These are phyloP conservation scores for Macrophomina tecta DNA, from an alignment of 2,329 filamentous ascomycete genomes.

Conservation along the genomic window DNA sequence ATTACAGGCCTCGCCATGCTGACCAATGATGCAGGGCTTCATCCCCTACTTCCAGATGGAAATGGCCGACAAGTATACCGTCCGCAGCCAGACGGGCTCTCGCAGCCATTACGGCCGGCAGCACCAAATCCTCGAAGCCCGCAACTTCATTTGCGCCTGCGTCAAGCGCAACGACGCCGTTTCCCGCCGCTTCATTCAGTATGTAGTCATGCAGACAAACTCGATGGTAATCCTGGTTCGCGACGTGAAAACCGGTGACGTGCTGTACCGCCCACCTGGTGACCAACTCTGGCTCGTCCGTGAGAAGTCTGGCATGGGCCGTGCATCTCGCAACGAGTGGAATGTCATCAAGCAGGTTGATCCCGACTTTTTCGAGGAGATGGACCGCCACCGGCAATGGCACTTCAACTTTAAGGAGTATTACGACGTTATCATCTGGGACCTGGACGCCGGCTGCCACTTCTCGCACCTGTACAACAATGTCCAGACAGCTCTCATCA, in stretches of 20 bases:
- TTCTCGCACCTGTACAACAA: conserved; percentile 40
- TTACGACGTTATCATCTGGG: conserved; percentile 53
- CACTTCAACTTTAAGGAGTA: conserved; percentile 51
- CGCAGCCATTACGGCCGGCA: conserved; percentile 41
- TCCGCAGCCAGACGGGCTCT: conserved; percentile 42
- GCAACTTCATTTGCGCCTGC: conserved; percentile 51
- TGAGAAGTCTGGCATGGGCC: conserved; percentile 47
- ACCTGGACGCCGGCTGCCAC: conserved; percentile 41
- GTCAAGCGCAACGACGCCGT: conserved; percentile 51
- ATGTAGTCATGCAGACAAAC: conserved; percentile 48
- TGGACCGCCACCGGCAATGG: conserved; percentile 46
- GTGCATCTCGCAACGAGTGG: conserved; percentile 49
- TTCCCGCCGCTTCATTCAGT: conserved; percentile 52
- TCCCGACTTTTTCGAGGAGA: conserved; percentile 48
- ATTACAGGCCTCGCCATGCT: conserved; percentile 9
- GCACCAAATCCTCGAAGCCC: conserved; percentile 44
- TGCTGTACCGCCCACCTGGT: conserved; percentile 46
- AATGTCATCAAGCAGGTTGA: conserved; percentile 43
- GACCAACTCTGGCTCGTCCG: conserved; percentile 49
- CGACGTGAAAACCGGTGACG: conserved; percentile 47
- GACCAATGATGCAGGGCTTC: conserved; percentile 37
- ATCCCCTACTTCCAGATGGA: conserved; percentile 45
- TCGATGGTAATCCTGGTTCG: conserved; percentile 49
- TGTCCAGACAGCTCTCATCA: conserved; percentile 44
- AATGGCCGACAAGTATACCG: conserved; percentile 42